Percentiles rank a stretch among this genome's conserved stretches.
phyloP scores from a whole-genome alignment of 78 protist genomes.

The Dictyostelium firmibasis region DNA sequence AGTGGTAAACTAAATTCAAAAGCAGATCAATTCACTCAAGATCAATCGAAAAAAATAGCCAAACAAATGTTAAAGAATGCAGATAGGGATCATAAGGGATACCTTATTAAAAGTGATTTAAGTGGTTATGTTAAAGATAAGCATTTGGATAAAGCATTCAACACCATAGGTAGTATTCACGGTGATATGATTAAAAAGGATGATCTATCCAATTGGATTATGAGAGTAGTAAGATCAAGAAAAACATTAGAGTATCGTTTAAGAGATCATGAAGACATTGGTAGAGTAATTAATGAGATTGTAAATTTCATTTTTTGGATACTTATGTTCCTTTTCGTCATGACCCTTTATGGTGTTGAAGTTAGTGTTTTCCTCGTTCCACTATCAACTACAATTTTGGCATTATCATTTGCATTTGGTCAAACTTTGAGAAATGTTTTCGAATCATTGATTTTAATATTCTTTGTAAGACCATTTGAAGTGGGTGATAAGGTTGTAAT shows the following conservation, averaged over 20 bases:
- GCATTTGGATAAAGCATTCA: slow-evolving; percentile 45
- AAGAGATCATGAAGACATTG: slow-evolving; percentile 75
- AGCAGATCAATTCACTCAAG: slow-evolving; percentile 23
- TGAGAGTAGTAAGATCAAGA: slow-evolving; percentile 56
- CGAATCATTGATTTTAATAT: slow-evolving; percentile 47
- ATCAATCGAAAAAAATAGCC: slow-evolving; percentile 46
- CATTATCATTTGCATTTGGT: slow-evolving; percentile 64
- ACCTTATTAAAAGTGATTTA: slow-evolving; percentile 17
- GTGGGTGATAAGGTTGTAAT: slow-evolving; percentile 63
- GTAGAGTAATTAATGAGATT: slow-evolving; percentile 59
- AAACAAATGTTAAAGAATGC: slow-evolving; percentile 45
- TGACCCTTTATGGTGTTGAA: slow-evolving; percentile 56
- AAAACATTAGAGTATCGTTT: slow-evolving; percentile 49
- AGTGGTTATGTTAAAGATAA: slow-evolving; percentile 30
- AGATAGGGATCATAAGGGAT: slow-evolving; percentile 24
- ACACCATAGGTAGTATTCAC: slow-evolving; percentile 38
- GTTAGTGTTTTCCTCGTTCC: slow-evolving; percentile 47
- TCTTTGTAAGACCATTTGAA: slow-evolving; percentile 73
- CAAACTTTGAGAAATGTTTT: slow-evolving; percentile 45
- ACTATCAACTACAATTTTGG: slow-evolving; percentile 36
- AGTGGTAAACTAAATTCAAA: slow-evolving; percentile 26
- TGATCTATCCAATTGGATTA: slow-evolving; percentile 32
- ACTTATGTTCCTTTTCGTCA: slow-evolving; percentile 44
- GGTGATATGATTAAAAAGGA: slow-evolving; percentile 3
- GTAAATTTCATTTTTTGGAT: slow-evolving; percentile 69